Conservation (phyloP, 768 basidiomycete genomes). For the Tricholomella constricta region DNA sequence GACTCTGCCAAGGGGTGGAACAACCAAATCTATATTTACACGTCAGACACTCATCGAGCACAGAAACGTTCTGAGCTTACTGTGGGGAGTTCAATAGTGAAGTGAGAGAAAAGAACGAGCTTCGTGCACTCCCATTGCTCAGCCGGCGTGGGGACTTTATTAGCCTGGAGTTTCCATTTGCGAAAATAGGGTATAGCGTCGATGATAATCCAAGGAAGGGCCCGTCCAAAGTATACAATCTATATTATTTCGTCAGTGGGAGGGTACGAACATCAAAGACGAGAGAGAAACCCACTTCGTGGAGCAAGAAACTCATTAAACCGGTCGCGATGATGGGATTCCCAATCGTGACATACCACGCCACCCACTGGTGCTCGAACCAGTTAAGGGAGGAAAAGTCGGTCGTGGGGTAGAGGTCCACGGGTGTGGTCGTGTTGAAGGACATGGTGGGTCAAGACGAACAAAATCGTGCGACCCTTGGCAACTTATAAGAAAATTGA, state of each 20-base stretch:
- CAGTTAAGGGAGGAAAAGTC: constrained; percentile 64
- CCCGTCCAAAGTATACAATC: constrained; percentile 97
- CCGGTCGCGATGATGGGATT: constrained; percentile 94
- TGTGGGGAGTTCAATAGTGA: constrained; percentile 90
- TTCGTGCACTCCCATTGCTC: constrained; percentile 98
- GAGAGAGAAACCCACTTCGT: constrained; percentile 67
- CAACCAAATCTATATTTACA: constrained; percentile 62
- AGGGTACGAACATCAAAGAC: constrained; percentile 1
- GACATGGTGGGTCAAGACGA: constrained; percentile 37
- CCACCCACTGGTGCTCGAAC: constrained; percentile 80
- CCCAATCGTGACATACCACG: constrained; percentile 84
- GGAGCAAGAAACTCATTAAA: constrained; percentile 87
- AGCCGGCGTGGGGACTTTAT: constrained; percentile 72
- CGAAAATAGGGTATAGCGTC: constrained; percentile 93
- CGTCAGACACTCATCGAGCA: background rate
- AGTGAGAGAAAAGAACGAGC: constrained; percentile 90
- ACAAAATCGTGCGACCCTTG: constrained; percentile 3
- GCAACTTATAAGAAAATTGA: constrained; percentile 10
- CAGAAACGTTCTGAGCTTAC: constrained; percentile 45
- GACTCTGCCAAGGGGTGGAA: constrained; percentile 90
- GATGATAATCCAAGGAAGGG: constrained; percentile 93
- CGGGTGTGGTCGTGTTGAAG: constrained; percentile 41
- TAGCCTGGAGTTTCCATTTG: constrained; percentile 91
- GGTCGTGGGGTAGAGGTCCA: constrained; percentile 54
- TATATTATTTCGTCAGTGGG: constrained; percentile 28